Evolutionary conservation across 805 yeast species (phyloP).

Genomic region (Ogataea nakhonphanomensis): DNA sequence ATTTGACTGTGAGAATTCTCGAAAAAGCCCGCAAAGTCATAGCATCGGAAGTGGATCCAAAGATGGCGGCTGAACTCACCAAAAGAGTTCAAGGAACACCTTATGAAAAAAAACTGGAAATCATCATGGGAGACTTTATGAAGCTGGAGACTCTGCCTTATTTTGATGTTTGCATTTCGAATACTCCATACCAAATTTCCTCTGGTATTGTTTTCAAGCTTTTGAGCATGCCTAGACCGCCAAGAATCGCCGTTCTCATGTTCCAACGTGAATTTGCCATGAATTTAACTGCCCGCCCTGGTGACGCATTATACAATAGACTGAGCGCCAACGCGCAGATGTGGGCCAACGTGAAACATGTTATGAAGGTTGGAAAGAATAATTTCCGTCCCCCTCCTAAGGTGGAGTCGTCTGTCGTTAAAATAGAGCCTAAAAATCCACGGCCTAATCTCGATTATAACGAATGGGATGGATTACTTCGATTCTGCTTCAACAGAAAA

Average conservation of each 20-base stretch:
- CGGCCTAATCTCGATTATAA: constrained; percentile 91
- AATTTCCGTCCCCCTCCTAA: constrained; percentile 98
- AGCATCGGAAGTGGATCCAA: constrained; percentile 98
- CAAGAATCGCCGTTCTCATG: constrained; percentile 93
- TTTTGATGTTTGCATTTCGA: constrained; percentile 93
- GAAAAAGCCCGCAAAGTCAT: constrained; percentile 93
- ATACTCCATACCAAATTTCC: constrained; percentile 96
- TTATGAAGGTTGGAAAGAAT: constrained; percentile 96
- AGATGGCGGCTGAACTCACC: constrained; percentile 98
- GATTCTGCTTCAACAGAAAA: constrained; percentile 90
- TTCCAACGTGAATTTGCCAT: constrained; percentile 96
- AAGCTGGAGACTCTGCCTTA: constrained; percentile 86
- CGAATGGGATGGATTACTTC: constrained; percentile 95
- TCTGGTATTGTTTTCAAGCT: constrained; percentile 94
- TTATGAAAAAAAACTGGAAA: constrained; percentile 84
- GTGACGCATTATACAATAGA: constrained; percentile 90
- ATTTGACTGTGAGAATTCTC: constrained; percentile 85
- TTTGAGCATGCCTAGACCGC: constrained; percentile 88
- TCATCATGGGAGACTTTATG: constrained; percentile 92
- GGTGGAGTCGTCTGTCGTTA: constrained; percentile 94
- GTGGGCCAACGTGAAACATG: constrained; percentile 99
- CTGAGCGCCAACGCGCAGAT: constrained; percentile 95
- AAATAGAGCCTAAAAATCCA: constrained; percentile 87
- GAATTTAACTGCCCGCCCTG: constrained; percentile 91
- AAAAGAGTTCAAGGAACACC: constrained; percentile 98